Evolutionary conservation across 306 rosid species (phyloP).

Genomic region (Castanea crenata): DNA sequence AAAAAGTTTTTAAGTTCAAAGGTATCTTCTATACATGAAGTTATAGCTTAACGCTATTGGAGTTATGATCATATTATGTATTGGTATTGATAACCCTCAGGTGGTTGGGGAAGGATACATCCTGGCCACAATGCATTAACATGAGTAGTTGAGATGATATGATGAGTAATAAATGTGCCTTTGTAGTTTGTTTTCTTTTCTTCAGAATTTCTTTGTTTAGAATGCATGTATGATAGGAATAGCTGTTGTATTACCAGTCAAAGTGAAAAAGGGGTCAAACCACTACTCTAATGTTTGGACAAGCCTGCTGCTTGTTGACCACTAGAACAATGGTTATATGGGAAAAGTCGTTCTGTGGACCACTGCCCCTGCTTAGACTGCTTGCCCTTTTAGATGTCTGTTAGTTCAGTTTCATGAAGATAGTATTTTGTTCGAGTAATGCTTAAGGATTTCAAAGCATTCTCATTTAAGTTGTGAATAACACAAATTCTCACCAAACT

Average conservation of each 20-base stretch:
- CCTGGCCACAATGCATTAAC: neutral
- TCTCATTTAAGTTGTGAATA: no score
- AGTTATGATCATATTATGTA: neutral
- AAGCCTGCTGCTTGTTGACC: neutral
- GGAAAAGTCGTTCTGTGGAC: neutral
- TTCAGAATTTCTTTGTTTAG: neutral
- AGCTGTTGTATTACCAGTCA: neutral
- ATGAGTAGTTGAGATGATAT: neutral
- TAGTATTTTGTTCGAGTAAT: no score
- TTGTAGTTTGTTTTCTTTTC: neutral
- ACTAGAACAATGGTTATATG: neutral
- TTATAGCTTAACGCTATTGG: neutral
- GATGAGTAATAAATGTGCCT: neutral
- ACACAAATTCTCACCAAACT: no score
- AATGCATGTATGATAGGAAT: neutral
- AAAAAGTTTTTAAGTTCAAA: no score
- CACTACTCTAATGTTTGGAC: neutral
- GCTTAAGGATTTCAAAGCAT: no score
- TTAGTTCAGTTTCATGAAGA: neutral
- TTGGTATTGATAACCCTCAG: neutral
- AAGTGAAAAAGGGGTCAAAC: neutral
- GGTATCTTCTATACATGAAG: no score
- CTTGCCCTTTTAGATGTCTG: neutral
- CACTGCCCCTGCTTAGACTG: no score
- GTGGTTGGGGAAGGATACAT: neutral